Evolutionary conservation across 2,329 filamentous ascomycete genomes (phyloP).

Genomic region (Keithomyces neogunnii): DNA sequence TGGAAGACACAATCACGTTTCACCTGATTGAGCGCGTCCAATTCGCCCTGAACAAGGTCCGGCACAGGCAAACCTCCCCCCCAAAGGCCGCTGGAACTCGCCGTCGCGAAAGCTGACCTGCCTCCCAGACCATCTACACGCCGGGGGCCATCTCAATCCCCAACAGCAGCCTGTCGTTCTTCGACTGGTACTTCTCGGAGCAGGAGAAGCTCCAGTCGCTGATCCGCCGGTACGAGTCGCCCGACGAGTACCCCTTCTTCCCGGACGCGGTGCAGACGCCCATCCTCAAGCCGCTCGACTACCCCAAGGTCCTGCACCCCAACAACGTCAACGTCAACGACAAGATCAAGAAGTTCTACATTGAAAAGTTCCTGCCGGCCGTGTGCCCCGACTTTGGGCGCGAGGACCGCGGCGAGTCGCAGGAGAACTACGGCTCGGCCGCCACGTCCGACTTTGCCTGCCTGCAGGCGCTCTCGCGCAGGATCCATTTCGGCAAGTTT

Average conservation of each 20-base stretch:
- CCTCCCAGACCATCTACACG: slow-evolving; percentile 62
- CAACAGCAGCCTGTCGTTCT: slow-evolving; percentile 64
- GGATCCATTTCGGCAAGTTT: slow-evolving; percentile 98
- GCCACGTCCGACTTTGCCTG: slow-evolving; percentile 87
- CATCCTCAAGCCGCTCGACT: slow-evolving; percentile 79
- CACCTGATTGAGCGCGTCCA: slow-evolving; percentile 97
- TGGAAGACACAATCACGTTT: slow-evolving; percentile 97
- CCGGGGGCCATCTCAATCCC: slow-evolving; percentile 76
- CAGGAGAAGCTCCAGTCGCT: slow-evolving; percentile 87
- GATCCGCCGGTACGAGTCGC: slow-evolving; percentile 89
- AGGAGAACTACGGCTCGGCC: slow-evolving; percentile 92
- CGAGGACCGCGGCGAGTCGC: slow-evolving; percentile 70
- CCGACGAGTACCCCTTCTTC: slow-evolving; percentile 98
- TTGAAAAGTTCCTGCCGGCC: slow-evolving; percentile 70
- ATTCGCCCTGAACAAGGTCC: slow-evolving; percentile 71
- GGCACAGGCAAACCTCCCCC: slow-evolving; percentile 6
- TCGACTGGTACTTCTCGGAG: slow-evolving; percentile 89
- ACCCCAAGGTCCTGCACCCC: slow-evolving; percentile 77
- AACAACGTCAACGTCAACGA: slow-evolving; percentile 89
- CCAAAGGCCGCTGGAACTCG: not conserved
- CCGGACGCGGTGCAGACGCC: slow-evolving; percentile 68
- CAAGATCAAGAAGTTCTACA: slow-evolving; percentile 79
- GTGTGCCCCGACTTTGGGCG: slow-evolving; percentile 73
- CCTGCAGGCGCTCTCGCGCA: slow-evolving; percentile 78
- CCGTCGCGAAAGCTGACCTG: not conserved